A percentile compares a stretch with the other conserved stretches of the same genome.
phyloP scores from a whole-genome alignment of 106 monocot species.

The Dendrobium catenatum region DNA sequence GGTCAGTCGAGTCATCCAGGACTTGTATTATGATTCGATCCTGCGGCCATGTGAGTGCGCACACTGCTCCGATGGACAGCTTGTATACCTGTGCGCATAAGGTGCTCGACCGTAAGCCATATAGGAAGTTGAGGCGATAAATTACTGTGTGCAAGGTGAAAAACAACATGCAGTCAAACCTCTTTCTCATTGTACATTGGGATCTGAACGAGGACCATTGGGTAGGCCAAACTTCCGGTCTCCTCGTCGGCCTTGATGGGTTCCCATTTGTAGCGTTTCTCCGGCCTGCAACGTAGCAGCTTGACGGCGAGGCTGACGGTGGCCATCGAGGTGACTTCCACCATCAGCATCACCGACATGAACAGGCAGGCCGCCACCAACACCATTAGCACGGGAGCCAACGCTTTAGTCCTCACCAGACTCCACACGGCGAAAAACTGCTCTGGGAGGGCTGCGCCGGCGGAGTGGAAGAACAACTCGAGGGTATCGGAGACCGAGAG shows the following conservation, averaged over 20 bases:
- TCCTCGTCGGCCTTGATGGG: conserved; percentile 29
- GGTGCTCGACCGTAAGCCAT: not conserved
- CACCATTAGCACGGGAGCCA: conserved; percentile 30
- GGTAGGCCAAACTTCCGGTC: conserved; percentile 24
- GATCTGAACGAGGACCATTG: conserved; percentile 56
- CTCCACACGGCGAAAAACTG: not conserved
- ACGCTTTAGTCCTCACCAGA: not conserved
- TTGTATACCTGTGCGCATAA: conserved; percentile 33
- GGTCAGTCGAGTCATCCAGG: conserved; percentile 55
- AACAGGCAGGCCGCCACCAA: conserved; percentile 25
- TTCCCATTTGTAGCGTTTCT: conserved; percentile 44
- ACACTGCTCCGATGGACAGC: conserved; percentile 49
- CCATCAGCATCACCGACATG: conserved; percentile 40
- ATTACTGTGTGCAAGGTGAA: not conserved
- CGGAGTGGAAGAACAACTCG: conserved; percentile 1
- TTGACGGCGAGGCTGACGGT: conserved; percentile 27
- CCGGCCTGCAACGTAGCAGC: conserved; percentile 28
- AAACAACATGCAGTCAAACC: conserved; percentile 8
- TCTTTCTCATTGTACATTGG: conserved; percentile 51
- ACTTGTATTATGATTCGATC: conserved; percentile 50
- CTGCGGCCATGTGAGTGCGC: conserved; percentile 47
- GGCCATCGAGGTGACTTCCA: conserved; percentile 30
- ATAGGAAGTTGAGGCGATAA: not conserved
- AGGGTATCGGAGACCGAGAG: not conserved
- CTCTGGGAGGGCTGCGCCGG: conserved; percentile 2